Percentiles rank a stretch among this genome's conserved stretches.
phyloP scores from a whole-genome alignment of 148 eudicot genomes.

The Rhododendron vialii region DNA sequence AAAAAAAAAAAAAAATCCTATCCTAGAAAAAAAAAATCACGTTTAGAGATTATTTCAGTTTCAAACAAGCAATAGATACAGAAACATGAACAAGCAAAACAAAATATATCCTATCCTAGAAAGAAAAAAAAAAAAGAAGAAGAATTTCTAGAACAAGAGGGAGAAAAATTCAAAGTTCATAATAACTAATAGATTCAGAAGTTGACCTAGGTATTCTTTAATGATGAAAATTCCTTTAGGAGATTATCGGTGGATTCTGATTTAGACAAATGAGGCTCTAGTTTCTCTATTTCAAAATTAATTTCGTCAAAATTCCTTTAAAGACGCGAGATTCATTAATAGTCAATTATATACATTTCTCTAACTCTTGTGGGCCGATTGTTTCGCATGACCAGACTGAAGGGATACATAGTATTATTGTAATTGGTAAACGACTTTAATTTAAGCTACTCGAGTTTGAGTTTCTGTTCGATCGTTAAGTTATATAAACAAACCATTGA shows the following conservation, averaged over 20 bases:
- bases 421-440: too few relatives aligned
- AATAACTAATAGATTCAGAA: neutral
- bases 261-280: neutral
- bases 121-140: neutral
- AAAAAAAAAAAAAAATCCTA: too few relatives aligned
- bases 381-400: neutral
- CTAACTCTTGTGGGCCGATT: neutral
- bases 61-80: neutral
- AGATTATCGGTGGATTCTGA: neutral
- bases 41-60: neutral
- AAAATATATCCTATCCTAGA: neutral
- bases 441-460: neutral
- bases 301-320: neutral
- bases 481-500: too few relatives aligned
- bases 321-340: neutral
- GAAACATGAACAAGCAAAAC: neutral
- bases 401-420: neutral
- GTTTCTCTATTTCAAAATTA: neutral
- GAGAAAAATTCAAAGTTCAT: neutral
- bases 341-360: neutral
- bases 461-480: neutral
- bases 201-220: constrained; percentile 10
- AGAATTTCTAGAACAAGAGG: neutral
- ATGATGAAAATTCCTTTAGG: neutral
- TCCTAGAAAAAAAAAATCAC: too few relatives aligned